Base-by-base conservation (phyloP, 352 stramenopile genomes). In the Albugo laibachii region DNA sequence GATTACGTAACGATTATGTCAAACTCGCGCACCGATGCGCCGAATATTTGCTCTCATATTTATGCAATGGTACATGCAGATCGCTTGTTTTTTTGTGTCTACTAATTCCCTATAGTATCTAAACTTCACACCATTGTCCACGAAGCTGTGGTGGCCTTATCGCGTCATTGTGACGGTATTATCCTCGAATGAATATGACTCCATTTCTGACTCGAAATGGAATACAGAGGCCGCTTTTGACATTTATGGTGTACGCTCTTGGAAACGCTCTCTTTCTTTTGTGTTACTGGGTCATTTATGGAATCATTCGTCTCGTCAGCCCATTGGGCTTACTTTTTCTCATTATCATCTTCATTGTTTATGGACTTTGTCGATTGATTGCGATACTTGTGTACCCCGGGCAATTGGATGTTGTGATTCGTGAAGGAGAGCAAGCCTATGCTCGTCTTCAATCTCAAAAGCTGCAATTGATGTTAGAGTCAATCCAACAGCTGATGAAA, bases 401-500 rank as follows among this genome's bases (percentile, higher is more conserved):
- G 1, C 78, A 92, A 35, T 53, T 92, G 19, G 55, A 61, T 19
- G 57, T 92, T 27, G 75, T 92, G 31, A 78, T 81, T 38, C 66
- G 78, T 43, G 78, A 92, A 47, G 75, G 75, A 0, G 78, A 92
- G 52, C 61, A 61, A 52, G 87, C 66, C 41, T 92, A 86, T 20
- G 69, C 73, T 40, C 61, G 71, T 8, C 57, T 88, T 39, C 74
- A 62, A 4, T 81, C 81, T 55, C 69, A 70, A 5, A 67, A 74
- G 8, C 50, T 92, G 5, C 64, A 72, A 16, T 75, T 87, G 55
- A 72, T 80, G 38, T 50, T 75, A 8, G 74, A 85, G 36, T 61
- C 71, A 16, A 61, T 62, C 14, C 54, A 65, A 16, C 71, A 86
- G 36, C 58, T 88, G 13, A 58, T 59, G 0, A 45, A 55, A 79